These are phyloP conservation scores for Pleurotus cornucopiae DNA, from an alignment of 768 basidiomycete genomes.

Conservation along the genomic window DNA sequence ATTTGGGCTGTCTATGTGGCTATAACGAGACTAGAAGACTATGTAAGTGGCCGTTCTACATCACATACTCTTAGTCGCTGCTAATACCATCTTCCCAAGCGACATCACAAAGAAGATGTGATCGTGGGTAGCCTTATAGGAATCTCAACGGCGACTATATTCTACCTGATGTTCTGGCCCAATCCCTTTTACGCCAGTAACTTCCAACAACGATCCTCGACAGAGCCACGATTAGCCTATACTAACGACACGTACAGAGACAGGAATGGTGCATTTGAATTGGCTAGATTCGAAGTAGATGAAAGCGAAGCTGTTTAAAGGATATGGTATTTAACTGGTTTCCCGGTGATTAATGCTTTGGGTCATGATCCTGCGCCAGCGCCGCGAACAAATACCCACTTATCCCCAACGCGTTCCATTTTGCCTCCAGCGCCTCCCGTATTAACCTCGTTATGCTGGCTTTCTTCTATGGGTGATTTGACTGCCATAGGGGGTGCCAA, in stretches of 20 bases:
- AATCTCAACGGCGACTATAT: slow-evolving; percentile 39
- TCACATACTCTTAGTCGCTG: neutral
- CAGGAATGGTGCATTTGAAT: slow-evolving; percentile 39
- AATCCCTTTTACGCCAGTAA: slow-evolving; percentile 46
- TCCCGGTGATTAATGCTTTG: slow-evolving; percentile 8
- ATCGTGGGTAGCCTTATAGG: slow-evolving; percentile 62
- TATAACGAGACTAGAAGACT: slow-evolving; percentile 59
- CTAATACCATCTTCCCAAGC: slow-evolving; percentile 26
- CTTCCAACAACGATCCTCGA: slow-evolving; percentile 25
- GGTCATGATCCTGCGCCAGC: slow-evolving; percentile 16
- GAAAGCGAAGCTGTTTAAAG: slow-evolving; percentile 34
- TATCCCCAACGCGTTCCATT: slow-evolving; percentile 71
- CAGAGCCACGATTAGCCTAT: slow-evolving; percentile 42
- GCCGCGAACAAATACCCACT: slow-evolving; percentile 65
- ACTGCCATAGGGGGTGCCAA: slow-evolving; percentile 2
- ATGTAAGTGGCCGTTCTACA: slow-evolving; percentile 39
- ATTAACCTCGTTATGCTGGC: slow-evolving; percentile 8
- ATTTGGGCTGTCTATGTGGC: slow-evolving; percentile 59
- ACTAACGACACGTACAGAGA: slow-evolving; percentile 17
- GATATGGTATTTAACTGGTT: slow-evolving; percentile 18
- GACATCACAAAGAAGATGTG: slow-evolving; percentile 69
- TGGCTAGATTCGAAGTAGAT: slow-evolving; percentile 39
- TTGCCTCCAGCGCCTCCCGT: slow-evolving; percentile 35
- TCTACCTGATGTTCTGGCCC: slow-evolving; percentile 64
- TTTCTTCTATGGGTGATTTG: slow-evolving; percentile 9